Base-by-base conservation (phyloP, 768 basidiomycete genomes). In the Rhizopogon sp. region DNA sequence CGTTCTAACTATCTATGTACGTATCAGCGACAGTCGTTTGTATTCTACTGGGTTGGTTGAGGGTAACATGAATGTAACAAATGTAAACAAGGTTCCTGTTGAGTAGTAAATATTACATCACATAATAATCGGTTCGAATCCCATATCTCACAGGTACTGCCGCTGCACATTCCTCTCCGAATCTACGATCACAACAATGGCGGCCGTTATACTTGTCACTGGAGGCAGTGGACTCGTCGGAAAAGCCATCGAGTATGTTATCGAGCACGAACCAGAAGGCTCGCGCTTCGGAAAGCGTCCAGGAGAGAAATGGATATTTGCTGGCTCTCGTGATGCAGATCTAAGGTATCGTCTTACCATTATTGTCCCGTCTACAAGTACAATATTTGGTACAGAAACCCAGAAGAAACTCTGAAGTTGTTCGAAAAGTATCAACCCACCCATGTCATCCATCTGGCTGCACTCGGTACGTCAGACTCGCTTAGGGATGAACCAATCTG, bases 391-490 rank as follows among this genome's bases (percentile, higher is more conserved):
- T 39, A 43, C 61, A 94, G 94, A 63, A 84, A 93, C 68, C 72
- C 80, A 2, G 79, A 74, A 56, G 82, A 86, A 68, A 87, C 93
- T 40, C 73, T 76, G 63, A 78, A 77, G 65, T 70, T 95, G 64
- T 97, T 89, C 60, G 87, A 91, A 62, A 94, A 93, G 72, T 85
- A 97, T 74, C 87, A 90, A 65, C 94, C 96, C 0, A 96, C 92
- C 1, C 88, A 95, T 79, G 93, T 98, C 63, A 97, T 98, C 64
- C 96, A 98, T 74, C 83, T 97, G 44, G 95, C 94, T 37, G 94
- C 95, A 5, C 81, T 93, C 41, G 92, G 91, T 93, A 64, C n/a
- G 84, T 64, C 16, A 13, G 39, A 37, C 13, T 37, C 35, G 10
- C 35, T 37, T 37, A 14, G 35, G 29, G n/a, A 25, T 45, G 43